Evolutionary conservation across 2,329 filamentous ascomycete species (phyloP), one percentile per base, ranked within the genome.

Genomic region (Botryotinia narcissicola): DNA sequence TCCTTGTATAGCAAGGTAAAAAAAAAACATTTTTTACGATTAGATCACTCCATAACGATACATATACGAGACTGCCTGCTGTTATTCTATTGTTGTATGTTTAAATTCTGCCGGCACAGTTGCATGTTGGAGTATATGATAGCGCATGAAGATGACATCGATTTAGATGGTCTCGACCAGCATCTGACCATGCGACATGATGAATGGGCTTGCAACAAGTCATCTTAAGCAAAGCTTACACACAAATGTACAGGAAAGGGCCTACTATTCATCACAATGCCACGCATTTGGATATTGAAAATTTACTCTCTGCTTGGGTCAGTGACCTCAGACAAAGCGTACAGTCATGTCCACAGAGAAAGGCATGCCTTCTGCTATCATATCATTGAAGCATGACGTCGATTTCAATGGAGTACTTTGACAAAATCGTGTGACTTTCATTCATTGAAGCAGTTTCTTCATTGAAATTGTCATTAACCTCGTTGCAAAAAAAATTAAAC

Each of bases 1-100:
- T 32, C 14, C 4, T 63, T 63, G 4, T 10, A 63, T 10, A 63
- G 14, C 1, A 32, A 44, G 61, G 61, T 63, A 63, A 44, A 20
- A 0, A 20, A 0, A 35, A 1, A 4, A 6, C 0, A 3, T 32
- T 18, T 22, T 32, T 3, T 32, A 10, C 5, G 8, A 32, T 44
- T 32, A 4, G 2, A 18, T 14, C 12, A 32, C 18, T 14, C 40
- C 8, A 44, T 22, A 6, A 10, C 10, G 14, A 32, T 16, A 44
- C 14, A 44, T 32, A 3, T 16, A 32, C 9, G 16, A 44, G n/a
- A 32, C 9, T 8, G n/a, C 6, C 8, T 46, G 25, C 8, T 63
- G 14, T 20, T 42, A 29, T 14, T 20, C 42, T 63, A 9, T 4
- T 63, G 5, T 44, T 22, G 35, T 10, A 20, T 25, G 3, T 63